Evolutionary conservation across 1,139 yeast species (phyloP).

Genomic region (Suhomyces kunorum): DNA sequence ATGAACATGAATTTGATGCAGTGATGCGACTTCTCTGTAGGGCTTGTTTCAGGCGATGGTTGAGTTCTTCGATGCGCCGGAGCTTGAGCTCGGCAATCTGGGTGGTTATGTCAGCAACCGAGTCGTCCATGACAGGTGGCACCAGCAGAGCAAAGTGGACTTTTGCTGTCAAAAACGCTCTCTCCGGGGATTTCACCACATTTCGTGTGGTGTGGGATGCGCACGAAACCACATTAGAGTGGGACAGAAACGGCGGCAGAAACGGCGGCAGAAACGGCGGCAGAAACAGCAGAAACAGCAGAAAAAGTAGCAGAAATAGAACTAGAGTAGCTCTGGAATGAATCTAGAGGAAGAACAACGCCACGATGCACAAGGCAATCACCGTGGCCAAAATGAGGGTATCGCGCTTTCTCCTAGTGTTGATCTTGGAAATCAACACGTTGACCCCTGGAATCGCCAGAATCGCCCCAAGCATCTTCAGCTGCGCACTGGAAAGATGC

Average conservation of each 20-base stretch:
- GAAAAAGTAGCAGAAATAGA: too few relatives aligned
- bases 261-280: too few relatives aligned
- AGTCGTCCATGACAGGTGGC: slow-evolving; percentile 3
- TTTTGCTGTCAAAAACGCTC: neutral
- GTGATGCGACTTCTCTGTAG: slow-evolving; percentile 61
- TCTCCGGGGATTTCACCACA: slow-evolving; percentile 7
- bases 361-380: slow-evolving; percentile 69
- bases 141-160: neutral
- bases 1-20: slow-evolving; percentile 65
- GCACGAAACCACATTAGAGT: slow-evolving; percentile 13
- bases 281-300: neutral
- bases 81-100: slow-evolving; percentile 52
- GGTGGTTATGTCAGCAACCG: slow-evolving; percentile 19
- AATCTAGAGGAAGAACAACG: slow-evolving; percentile 52
- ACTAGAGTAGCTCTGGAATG: neutral
- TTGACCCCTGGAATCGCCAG: slow-evolving; percentile 81
- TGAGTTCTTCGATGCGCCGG: slow-evolving; percentile 63
- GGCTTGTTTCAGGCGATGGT: slow-evolving; percentile 54
- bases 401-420: slow-evolving; percentile 86
- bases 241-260: too few relatives aligned
- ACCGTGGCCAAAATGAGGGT: slow-evolving; percentile 78
- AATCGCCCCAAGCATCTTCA: slow-evolving; percentile 59
- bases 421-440: slow-evolving; percentile 73
- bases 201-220: slow-evolving; percentile 3
- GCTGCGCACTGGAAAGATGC: slow-evolving; percentile 62